phyloP scores from a whole-genome alignment of 164 flowering plant genomes.

The Annona squamosa region DNA sequence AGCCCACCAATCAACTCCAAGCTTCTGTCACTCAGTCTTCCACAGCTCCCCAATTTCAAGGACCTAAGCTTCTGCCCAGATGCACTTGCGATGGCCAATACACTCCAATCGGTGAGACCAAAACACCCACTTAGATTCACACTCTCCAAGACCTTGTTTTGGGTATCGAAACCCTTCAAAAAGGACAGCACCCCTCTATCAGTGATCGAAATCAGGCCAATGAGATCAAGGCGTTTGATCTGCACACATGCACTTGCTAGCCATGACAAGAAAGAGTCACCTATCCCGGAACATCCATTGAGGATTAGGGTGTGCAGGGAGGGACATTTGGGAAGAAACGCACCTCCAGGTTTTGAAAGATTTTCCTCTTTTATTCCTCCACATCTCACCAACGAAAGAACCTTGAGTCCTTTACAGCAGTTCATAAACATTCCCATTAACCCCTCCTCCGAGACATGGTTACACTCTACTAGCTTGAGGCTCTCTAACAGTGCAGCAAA shows the following conservation, averaged over 20 bases:
- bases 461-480: constrained; percentile 45
- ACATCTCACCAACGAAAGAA: constrained; percentile 49
- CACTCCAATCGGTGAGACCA: constrained; percentile 25
- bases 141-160: constrained; percentile 12
- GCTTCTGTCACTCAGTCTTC: constrained; percentile 21
- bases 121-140: constrained; percentile 33
- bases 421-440: constrained; percentile 33
- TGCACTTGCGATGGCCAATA: constrained; percentile 15
- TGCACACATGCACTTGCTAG: constrained; percentile 46
- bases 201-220: constrained; percentile 43
- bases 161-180: constrained; percentile 13
- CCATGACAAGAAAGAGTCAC: constrained; percentile 38
- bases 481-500: constrained; percentile 27
- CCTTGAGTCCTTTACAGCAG: constrained; percentile 31
- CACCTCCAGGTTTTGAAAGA: constrained; percentile 1
- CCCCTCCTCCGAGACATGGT: constrained; percentile 34
- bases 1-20: constrained; percentile 26
- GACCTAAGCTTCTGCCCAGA: constrained; percentile 26
- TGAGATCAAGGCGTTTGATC: constrained; percentile 43
- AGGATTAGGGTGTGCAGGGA: constrained; percentile 40
- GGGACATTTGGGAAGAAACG: constrained; percentile 21
- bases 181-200: constrained; percentile 45
- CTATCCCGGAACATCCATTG: constrained; percentile 46
- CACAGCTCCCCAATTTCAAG: constrained; percentile 27
- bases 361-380: constrained; percentile 37